Percentiles rank a stretch among this genome's conserved stretches.
Conservation (phyloP, 768 basidiomycete genomes). For the Punctularia strigosozonata region DNA sequence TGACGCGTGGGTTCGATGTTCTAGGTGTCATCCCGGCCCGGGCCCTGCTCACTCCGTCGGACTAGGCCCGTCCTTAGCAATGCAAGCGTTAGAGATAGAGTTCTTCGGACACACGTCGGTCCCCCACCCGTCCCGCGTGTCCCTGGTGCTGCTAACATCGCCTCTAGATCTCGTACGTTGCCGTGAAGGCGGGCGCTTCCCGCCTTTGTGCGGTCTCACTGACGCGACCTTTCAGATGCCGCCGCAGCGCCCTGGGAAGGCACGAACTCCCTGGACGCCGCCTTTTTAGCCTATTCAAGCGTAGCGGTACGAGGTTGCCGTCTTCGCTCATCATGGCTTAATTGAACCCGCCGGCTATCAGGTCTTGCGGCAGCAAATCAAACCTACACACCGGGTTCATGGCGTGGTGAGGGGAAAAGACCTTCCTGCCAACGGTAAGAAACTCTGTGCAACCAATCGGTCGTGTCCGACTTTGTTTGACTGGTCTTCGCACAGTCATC, state of each 20-base stretch:
- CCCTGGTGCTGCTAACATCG: not conserved
- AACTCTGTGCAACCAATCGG: not conserved
- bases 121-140: not conserved
- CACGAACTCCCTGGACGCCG: conserved; percentile 79
- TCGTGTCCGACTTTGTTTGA: not conserved
- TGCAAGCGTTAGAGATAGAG: conserved; percentile 56
- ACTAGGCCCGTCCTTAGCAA: conserved; percentile 44
- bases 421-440: conserved; percentile 58
- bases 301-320: too few relatives aligned
- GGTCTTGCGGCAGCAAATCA: conserved; percentile 84
- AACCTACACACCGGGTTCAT: conserved; percentile 70
- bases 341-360: too few relatives aligned
- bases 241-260: conserved; percentile 82
- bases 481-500: conserved; percentile 39
- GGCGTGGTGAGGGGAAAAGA: conserved; percentile 63
- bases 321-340: too few relatives aligned
- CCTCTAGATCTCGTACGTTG: conserved; percentile 4
- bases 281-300: conserved; percentile 71
- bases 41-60: conserved; percentile 40
- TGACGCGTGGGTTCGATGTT: not conserved
- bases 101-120: conserved; percentile 65
- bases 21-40: conserved; percentile 63
- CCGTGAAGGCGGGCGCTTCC: too few relatives aligned
- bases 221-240: conserved; percentile 78
- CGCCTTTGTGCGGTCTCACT: conserved; percentile 3